phyloP scores from a whole-genome alignment of 495 filamentous ascomycete species.

The Hypoxylon crocopeplum region DNA sequence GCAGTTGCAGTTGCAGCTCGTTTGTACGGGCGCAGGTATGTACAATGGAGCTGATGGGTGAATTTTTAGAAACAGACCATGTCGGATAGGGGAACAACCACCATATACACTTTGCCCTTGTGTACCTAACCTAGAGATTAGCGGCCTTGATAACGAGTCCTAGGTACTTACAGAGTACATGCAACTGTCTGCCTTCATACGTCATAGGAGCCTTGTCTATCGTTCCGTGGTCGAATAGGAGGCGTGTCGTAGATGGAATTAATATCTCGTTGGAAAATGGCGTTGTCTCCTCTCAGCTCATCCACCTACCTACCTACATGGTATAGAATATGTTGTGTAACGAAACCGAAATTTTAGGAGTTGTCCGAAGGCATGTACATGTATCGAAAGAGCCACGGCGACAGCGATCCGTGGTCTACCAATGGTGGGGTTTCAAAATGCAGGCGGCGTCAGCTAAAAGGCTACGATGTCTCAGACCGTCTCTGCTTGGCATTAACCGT shows the following conservation, averaged over 20 bases:
- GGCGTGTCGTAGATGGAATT: constrained; percentile 11
- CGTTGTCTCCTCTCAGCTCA: constrained; percentile 14
- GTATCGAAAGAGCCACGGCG: too few relatives aligned
- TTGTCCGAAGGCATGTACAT: background rate
- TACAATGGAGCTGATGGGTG: constrained; percentile 13
- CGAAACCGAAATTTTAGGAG: too few relatives aligned
- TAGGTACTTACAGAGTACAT: background rate
- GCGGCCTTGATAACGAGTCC: too few relatives aligned
- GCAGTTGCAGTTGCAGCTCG: too few relatives aligned
- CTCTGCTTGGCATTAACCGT: constrained; percentile 4
- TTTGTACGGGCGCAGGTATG: too few relatives aligned
- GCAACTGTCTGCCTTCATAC: constrained; percentile 14
- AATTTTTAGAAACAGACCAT: constrained; percentile 29
- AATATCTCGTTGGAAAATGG: constrained; percentile 12
- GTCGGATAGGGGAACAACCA: constrained; percentile 2
- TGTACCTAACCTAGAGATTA: background rate
- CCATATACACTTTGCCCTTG: constrained; percentile 2
- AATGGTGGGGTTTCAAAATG: constrained; percentile 14
- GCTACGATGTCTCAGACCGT: constrained; percentile 14
- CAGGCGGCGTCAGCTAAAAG: constrained; percentile 27
- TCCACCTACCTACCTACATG: background rate
- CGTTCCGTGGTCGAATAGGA: constrained; percentile 26
- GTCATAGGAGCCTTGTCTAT: constrained; percentile 28
- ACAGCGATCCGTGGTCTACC: constrained; percentile 5
- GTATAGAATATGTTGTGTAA: background rate